These are phyloP conservation scores for Ceratocystis cacaofunesta DNA, from an alignment of 2,329 filamentous ascomycete species.

Conservation along the genomic window DNA sequence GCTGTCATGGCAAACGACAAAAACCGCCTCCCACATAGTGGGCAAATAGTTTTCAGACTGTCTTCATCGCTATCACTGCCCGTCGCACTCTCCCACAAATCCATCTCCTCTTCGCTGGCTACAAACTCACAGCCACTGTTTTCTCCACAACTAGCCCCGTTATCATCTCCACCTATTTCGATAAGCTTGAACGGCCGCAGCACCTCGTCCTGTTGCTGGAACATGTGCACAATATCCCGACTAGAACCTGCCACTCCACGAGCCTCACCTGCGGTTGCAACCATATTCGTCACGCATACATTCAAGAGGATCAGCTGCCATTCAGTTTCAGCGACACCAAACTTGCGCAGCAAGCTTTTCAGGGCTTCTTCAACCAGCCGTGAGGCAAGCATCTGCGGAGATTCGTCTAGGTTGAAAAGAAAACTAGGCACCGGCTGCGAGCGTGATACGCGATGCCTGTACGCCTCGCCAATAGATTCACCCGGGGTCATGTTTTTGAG, in stretches of 20 bases:
- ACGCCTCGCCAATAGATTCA: constrained; percentile 3
- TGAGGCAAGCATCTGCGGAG: constrained; percentile 45
- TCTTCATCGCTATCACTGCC: constrained; percentile 18
- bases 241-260: constrained; percentile 37
- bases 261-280: constrained; percentile 36
- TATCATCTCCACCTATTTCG: constrained; percentile 23
- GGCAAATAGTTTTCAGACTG: constrained; percentile 27
- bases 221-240: constrained; percentile 71
- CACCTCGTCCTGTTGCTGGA: constrained; percentile 55
- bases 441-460: constrained; percentile 47
- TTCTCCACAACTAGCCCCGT: constrained; percentile 17
- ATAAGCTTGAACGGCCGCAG: constrained; percentile 49
- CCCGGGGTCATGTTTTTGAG: constrained; percentile 28
- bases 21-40: constrained; percentile 37
- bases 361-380: constrained; percentile 55
- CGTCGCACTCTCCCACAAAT: constrained; percentile 23
- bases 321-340: constrained; percentile 50
- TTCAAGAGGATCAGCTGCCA: constrained; percentile 81
- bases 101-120: constrained; percentile 22
- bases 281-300: constrained; percentile 77
- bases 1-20: constrained; percentile 44
- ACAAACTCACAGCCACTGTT: constrained; percentile 19
- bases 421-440: constrained; percentile 61
- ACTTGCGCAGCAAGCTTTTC: constrained; percentile 55
- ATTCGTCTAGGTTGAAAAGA: constrained; percentile 49